Evolutionary conservation across 202 grass and related monocot species (phyloP), one percentile per base, ranked within the genome.

Genomic region (Bolboschoenoplectus hybrid): DNA sequence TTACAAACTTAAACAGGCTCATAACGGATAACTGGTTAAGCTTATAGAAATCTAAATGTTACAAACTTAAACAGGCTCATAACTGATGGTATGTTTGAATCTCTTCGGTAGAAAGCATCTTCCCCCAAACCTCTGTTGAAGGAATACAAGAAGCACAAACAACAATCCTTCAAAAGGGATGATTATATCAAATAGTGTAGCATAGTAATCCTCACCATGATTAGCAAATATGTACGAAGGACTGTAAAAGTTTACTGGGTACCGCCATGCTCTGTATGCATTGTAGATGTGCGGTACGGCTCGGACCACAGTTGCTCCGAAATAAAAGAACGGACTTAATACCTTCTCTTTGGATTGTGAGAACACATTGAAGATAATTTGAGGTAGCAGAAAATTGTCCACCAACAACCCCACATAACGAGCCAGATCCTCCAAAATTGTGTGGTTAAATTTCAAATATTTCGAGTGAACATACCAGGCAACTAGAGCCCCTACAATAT

Each of bases 381-480:
- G 92, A 81, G 95, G 95, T 35, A 97, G 88, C 85, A 97, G 70
- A 84, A 97, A 97, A 1, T 89, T 91, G 52, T 97, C 95, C 2
- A 97, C 88, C 51, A 95, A 81, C 69, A 93, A 79, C 43, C 95
- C 95, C 26, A 88, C 89, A 63, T 93, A 97, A 1, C 88, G 84
- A 20, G 94, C 88, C 61, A 93, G 61, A 82, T 89, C 88, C 58
- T 90, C 88, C 87, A 92, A 93, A 50, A 93, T 86, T 56, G 92
- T 72, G 72, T 87, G 89, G 16, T 41, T 51, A 62, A 79, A 4
- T 34, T 11, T 73, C 17, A 46, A 56, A 1, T 82, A 63, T 12
- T 13, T 43, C 50, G 51, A 60, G 89, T 92, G 92, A 62, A 91
- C 67, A 77, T 88, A 78, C 89, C 81, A 83, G 12, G 89, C 85